phyloP scores from a whole-genome alignment of 2,329 filamentous ascomycete genomes.

The Colletotrichum magnum region DNA sequence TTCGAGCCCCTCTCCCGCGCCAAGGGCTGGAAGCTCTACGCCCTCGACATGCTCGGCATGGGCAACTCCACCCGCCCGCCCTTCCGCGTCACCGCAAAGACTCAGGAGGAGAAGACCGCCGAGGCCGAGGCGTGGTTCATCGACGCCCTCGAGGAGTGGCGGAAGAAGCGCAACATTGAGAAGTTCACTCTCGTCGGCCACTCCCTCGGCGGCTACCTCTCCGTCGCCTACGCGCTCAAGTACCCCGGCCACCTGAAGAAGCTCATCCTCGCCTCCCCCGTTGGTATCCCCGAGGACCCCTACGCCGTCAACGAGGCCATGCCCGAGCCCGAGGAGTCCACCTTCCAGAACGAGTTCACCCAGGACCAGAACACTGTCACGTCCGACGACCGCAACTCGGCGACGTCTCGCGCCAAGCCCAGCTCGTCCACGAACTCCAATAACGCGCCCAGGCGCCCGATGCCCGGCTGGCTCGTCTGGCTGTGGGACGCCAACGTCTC shows the following conservation, averaged over 20 bases:
- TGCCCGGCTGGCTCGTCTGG: slow-evolving; percentile 90
- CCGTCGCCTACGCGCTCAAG: slow-evolving; percentile 94
- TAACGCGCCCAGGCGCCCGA: slow-evolving; percentile 64
- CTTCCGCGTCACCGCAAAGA: slow-evolving; percentile 85
- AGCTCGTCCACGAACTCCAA: slow-evolving; percentile 53
- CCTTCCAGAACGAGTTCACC: slow-evolving; percentile 82
- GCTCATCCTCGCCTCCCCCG: slow-evolving; percentile 93
- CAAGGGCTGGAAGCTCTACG: slow-evolving; percentile 89
- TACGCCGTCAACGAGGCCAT: slow-evolving; percentile 87
- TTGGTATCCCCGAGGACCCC: slow-evolving; percentile 94
- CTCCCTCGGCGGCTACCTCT: slow-evolving; percentile 94
- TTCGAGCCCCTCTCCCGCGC: slow-evolving; percentile 88
- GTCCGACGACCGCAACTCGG: slow-evolving; percentile 53
- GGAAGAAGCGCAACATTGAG: slow-evolving; percentile 88
- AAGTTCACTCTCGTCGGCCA: slow-evolving; percentile 95
- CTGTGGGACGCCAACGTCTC: slow-evolving; percentile 98
- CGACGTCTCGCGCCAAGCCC: slow-evolving; percentile 47
- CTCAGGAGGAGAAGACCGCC: slow-evolving; percentile 81
- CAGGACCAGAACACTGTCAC: slow-evolving; percentile 76
- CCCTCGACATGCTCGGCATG: slow-evolving; percentile 59
- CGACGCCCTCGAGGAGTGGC: slow-evolving; percentile 96
- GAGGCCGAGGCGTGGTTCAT: slow-evolving; percentile 98
- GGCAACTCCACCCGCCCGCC: slow-evolving; percentile 46
- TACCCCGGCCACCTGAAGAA: slow-evolving; percentile 97
- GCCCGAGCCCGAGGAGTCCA: slow-evolving; percentile 82